Evolutionary conservation across 495 filamentous ascomycete genomes (phyloP).

Genomic region (Astrothelium macrocarpum): DNA sequence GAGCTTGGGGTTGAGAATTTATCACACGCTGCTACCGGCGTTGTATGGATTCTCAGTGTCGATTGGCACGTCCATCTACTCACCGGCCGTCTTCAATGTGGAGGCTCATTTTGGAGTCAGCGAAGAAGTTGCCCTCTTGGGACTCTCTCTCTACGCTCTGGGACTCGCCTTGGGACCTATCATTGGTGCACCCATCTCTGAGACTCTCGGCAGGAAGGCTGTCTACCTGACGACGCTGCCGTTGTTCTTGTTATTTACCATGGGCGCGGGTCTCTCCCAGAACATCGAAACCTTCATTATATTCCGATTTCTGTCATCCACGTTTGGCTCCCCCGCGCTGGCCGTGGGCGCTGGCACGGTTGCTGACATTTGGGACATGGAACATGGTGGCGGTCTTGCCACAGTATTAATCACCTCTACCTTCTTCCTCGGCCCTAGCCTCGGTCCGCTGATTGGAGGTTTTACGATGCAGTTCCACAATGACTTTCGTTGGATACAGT

Average conservation of each 20-base stretch:
- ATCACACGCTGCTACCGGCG: conserved; percentile 2
- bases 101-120: conserved; percentile 14
- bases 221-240: conserved; percentile 21
- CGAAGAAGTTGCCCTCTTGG: conserved; percentile 14
- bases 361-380: conserved; percentile 2
- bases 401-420: background rate
- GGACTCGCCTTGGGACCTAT: conserved; percentile 22
- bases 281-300: conserved; percentile 15
- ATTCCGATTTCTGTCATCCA: conserved; percentile 22
- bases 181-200: conserved; percentile 22
- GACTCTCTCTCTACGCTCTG: conserved; percentile 15
- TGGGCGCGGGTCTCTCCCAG: conserved; percentile 22
- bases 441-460: background rate
- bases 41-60: conserved; percentile 9
- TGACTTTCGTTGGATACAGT: background rate
- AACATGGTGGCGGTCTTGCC: conserved; percentile 1
- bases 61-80: conserved; percentile 17
- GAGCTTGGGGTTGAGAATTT: conserved; percentile 4
- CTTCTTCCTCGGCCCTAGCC: conserved; percentile 4
- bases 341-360: conserved; percentile 1
- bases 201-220: conserved; percentile 21
- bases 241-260: conserved; percentile 23
- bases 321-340: conserved; percentile 12
- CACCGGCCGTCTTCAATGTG: conserved; percentile 7
- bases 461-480: conserved; percentile 1